Conservation (phyloP, 768 basidiomycete species). For the Mycena albidolilacea region DNA sequence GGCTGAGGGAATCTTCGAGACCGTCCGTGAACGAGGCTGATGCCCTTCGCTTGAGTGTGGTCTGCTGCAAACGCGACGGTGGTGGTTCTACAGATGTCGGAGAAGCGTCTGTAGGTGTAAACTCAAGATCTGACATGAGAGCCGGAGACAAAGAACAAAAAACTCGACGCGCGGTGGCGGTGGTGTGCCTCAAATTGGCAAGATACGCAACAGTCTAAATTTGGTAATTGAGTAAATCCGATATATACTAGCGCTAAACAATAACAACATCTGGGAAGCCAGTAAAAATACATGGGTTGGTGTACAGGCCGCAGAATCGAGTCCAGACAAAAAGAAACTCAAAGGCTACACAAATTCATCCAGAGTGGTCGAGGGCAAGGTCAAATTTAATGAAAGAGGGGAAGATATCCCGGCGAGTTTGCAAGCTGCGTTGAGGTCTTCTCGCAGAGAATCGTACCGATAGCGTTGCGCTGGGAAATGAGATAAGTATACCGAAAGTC, state of each 20-base stretch:
- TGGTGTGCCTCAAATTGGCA: not conserved
- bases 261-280: not conserved
- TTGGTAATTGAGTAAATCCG: slow-evolving; percentile 14
- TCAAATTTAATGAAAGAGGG: slow-evolving; percentile 59
- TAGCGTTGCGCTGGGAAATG: slow-evolving; percentile 63
- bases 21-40: slow-evolving; percentile 67
- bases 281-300: slow-evolving; percentile 32
- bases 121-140: slow-evolving; percentile 40
- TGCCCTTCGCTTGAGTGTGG: slow-evolving; percentile 70
- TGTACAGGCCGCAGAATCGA: slow-evolving; percentile 13
- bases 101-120: slow-evolving; percentile 38
- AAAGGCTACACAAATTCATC: slow-evolving; percentile 46
- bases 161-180: not conserved
- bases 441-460: slow-evolving; percentile 62
- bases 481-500: slow-evolving; percentile 11
- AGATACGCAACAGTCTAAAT: slow-evolving; percentile 30
- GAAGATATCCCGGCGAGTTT: slow-evolving; percentile 60
- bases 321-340: slow-evolving; percentile 22
- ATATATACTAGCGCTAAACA: not conserved
- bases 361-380: slow-evolving; percentile 46
- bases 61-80: slow-evolving; percentile 33
- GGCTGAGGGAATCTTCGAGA: slow-evolving; percentile 59
- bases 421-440: slow-evolving; percentile 63
- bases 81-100: slow-evolving; percentile 39
- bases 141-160: slow-evolving; percentile 41